Evolutionary conservation across 768 basidiomycete species (phyloP).

Genomic region (Pleurotus pulmonarius): DNA sequence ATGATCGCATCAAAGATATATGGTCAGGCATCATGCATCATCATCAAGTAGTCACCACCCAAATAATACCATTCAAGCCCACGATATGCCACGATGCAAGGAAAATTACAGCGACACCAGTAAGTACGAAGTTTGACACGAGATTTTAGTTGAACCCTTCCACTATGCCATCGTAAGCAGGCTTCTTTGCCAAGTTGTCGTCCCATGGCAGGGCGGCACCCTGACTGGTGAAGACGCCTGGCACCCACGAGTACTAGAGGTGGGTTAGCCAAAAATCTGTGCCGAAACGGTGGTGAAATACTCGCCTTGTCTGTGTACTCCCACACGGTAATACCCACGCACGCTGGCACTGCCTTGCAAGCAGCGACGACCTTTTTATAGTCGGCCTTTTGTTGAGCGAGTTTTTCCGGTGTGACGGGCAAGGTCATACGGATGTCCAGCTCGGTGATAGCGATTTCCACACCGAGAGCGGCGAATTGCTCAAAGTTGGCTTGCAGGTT

Average conservation of each 20-base stretch:
- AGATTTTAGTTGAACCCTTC: constrained; percentile 20
- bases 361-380: constrained; percentile 37
- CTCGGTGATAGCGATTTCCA: constrained; percentile 49
- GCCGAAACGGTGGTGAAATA: background rate
- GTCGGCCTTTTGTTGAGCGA: constrained; percentile 38
- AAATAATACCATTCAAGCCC: no score
- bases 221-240: constrained; percentile 19
- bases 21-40: no score
- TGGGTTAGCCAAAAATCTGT: background rate
- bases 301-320: constrained; percentile 22
- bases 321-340: constrained; percentile 22
- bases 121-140: no score
- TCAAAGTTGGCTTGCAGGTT: constrained; percentile 30
- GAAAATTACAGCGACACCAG: no score
- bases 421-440: constrained; percentile 42
- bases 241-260: constrained; percentile 22
- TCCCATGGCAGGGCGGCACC: constrained; percentile 22
- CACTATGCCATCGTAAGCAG: constrained; percentile 44
- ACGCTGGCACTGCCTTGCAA: constrained; percentile 25
- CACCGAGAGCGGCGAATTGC: constrained; percentile 38
- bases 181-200: constrained; percentile 37
- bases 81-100: no score
- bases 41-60: no score
- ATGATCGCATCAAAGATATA: no score
- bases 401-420: constrained; percentile 27